These are phyloP conservation scores for Rhynchospora breviuscula DNA, from an alignment of 176 grass and related monocot genomes.

Conservation along the genomic window DNA sequence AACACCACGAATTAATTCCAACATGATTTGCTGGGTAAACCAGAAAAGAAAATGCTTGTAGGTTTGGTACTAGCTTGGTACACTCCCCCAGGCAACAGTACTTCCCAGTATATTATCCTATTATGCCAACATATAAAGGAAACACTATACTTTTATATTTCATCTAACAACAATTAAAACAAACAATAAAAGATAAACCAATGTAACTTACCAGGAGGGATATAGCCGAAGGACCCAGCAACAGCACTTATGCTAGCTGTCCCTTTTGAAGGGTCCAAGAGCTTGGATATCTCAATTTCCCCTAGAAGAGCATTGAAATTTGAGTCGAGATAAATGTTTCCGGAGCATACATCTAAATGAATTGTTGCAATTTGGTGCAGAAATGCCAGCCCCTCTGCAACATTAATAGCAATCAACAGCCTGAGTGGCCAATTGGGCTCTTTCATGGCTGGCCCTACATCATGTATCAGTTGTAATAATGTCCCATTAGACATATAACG, in stretches of 20 bases:
- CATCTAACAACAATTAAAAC: background rate
- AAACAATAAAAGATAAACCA: background rate
- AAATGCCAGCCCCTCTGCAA: slow-evolving; percentile 71
- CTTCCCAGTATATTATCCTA: background rate
- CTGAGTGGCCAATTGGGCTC: slow-evolving; percentile 69
- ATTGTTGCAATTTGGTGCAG: slow-evolving; percentile 82
- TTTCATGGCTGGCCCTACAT: slow-evolving; percentile 9
- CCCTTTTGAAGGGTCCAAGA: slow-evolving; percentile 86
- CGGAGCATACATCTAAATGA: slow-evolving; percentile 85
- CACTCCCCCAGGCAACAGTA: background rate
- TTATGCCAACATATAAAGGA: background rate
- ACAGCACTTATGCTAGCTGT: slow-evolving; percentile 90
- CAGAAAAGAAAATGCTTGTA: background rate
- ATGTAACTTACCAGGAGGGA: slow-evolving; percentile 73
- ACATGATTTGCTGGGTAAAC: background rate
- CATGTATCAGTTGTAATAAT: slow-evolving; percentile 60
- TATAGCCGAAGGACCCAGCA: slow-evolving; percentile 90
- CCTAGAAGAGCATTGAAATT: slow-evolving; percentile 67
- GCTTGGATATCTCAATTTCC: slow-evolving; percentile 88
- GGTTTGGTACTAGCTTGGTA: background rate
- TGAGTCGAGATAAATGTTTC: slow-evolving; percentile 62
- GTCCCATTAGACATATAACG: slow-evolving; percentile 74
- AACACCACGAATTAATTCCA: background rate
- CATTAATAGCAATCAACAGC: slow-evolving; percentile 55
- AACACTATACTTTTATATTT: slow-evolving; percentile 1